Evolutionary conservation across 2,329 filamentous ascomycete species (phyloP).

Genomic region (Xylaria sp.): DNA sequence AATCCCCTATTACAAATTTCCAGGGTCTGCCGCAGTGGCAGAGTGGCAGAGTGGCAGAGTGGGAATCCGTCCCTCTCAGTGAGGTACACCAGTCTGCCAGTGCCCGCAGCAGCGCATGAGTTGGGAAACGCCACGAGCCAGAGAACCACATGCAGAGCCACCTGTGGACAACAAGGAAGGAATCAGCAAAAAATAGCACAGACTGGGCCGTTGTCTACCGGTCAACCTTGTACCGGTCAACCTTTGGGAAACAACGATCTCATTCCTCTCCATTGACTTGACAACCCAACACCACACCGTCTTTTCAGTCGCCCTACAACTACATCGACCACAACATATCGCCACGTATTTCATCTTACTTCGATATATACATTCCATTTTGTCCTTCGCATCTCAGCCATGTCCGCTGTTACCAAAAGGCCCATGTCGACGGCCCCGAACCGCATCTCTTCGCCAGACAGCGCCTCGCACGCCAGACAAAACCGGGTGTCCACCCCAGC

Average conservation of each 20-base stretch:
- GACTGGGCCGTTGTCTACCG: slow-evolving; percentile 12
- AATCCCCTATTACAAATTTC: too few species aligned
- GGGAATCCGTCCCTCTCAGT: too few species aligned
- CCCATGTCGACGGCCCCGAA: slow-evolving; percentile 52
- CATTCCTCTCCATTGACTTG: slow-evolving; percentile 22
- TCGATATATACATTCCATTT: slow-evolving; percentile 21
- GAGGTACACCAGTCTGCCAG: too few species aligned
- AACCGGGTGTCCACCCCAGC: slow-evolving; percentile 54
- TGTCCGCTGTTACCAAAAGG: slow-evolving; percentile 58
- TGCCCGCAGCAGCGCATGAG: neutral
- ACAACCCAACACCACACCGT: slow-evolving; percentile 14
- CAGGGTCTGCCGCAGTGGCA: too few species aligned
- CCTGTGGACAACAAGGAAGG: slow-evolving; percentile 16
- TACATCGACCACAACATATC: neutral
- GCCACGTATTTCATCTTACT: slow-evolving; percentile 14
- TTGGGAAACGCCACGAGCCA: slow-evolving; percentile 4
- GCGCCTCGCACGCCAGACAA: slow-evolving; percentile 44
- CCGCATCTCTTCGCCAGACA: slow-evolving; percentile 47
- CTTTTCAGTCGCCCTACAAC: neutral
- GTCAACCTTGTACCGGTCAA: slow-evolving; percentile 13
- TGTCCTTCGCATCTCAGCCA: slow-evolving; percentile 34
- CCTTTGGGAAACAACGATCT: slow-evolving; percentile 9
- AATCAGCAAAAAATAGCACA: slow-evolving; percentile 13
- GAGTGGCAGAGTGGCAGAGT: too few species aligned
- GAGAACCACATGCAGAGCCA: slow-evolving; percentile 17